These are phyloP conservation scores for Pisolithus orientalis DNA, from an alignment of 768 basidiomycete species.

Conservation along the genomic window DNA sequence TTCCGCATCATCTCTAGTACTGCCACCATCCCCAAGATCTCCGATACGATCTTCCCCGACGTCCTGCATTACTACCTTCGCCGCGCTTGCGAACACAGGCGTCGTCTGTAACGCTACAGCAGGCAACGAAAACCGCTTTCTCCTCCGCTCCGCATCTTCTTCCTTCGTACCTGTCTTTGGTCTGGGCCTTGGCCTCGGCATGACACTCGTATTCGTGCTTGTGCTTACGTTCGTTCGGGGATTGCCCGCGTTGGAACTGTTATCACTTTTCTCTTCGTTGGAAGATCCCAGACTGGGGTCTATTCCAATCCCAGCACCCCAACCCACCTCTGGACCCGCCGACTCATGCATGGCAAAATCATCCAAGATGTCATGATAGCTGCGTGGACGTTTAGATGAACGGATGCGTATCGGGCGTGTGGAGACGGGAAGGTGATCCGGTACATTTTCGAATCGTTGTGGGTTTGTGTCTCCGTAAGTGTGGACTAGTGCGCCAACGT, in stretches of 20 bases:
- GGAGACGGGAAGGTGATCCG: constrained; percentile 2
- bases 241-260: too few species aligned
- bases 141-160: constrained; percentile 58
- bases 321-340: constrained; percentile 25
- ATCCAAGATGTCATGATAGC: constrained; percentile 61
- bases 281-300: constrained; percentile 6
- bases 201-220: constrained; percentile 10
- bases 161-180: constrained; percentile 19
- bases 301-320: constrained; percentile 21
- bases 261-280: too few species aligned
- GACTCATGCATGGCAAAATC: constrained; percentile 44
- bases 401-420: constrained; percentile 25
- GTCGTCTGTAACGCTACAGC: constrained; percentile 72
- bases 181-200: background rate
- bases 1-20: background rate
- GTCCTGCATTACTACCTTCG: too few species aligned
- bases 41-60: too few species aligned
- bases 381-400: constrained; percentile 43
- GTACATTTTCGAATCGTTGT: background rate
- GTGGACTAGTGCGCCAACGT: too few species aligned
- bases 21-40: too few species aligned
- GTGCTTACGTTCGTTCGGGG: too few species aligned
- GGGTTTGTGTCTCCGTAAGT: background rate
- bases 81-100: constrained; percentile 57
- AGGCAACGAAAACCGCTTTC: constrained; percentile 70